These are phyloP conservation scores for Sicyos baderoa DNA, from an alignment of 306 rosid species.

Conservation along the genomic window DNA sequence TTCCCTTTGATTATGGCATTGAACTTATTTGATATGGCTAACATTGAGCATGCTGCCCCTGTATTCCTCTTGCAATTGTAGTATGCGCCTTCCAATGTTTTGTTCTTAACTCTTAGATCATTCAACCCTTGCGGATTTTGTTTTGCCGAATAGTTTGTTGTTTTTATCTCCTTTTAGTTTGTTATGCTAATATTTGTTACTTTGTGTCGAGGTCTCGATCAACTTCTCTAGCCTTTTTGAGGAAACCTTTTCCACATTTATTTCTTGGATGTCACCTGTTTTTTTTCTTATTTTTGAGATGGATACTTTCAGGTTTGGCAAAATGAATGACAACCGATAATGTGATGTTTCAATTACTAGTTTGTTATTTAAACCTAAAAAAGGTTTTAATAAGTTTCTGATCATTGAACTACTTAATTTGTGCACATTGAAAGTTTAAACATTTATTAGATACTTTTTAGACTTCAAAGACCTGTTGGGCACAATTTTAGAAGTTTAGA, in stretches of 20 bases:
- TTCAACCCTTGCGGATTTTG: background rate
- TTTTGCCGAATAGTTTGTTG: background rate
- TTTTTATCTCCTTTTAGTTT: background rate
- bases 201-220: background rate
- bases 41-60: background rate
- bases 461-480: background rate
- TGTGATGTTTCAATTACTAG: background rate
- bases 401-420: background rate
- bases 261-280: background rate
- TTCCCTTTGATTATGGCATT: background rate
- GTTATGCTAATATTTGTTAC: background rate
- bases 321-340: background rate
- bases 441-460: background rate
- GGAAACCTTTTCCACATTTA: background rate
- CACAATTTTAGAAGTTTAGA: background rate
- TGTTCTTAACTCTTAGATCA: background rate
- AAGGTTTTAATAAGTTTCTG: background rate
- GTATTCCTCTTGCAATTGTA: background rate
- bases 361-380: background rate
- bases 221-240: background rate
- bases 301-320: background rate
- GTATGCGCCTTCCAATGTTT: background rate
- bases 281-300: background rate
- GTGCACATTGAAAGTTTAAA: background rate
- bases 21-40: constrained; percentile 4